Evolutionary conservation across 2,329 filamentous ascomycete species (phyloP).

Genomic region (Epichloe sp.): DNA sequence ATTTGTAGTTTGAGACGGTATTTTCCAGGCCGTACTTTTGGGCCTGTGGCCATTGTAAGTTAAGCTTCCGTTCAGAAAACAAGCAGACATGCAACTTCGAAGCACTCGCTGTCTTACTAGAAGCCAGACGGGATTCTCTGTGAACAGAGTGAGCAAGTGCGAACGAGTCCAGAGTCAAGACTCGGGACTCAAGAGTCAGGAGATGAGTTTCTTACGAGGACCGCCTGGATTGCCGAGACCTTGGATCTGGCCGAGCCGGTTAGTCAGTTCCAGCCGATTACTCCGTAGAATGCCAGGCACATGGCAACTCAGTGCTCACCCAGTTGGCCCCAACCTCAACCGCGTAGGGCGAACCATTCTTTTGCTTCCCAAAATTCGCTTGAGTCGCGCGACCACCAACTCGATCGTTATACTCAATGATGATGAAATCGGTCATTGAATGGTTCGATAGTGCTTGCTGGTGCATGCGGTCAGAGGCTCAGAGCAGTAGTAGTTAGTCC

Average conservation of each 20-base stretch:
- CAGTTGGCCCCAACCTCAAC: conserved; percentile 59
- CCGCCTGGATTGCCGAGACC: conserved; percentile 12
- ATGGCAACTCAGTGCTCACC: conserved; percentile 18
- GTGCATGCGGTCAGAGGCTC: neutral
- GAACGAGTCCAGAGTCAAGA: too few relatives aligned
- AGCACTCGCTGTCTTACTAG: conserved; percentile 17
- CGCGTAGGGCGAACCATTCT: conserved; percentile 38
- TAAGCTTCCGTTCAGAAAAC: neutral
- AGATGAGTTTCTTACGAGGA: conserved; percentile 9
- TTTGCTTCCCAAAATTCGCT: conserved; percentile 37
- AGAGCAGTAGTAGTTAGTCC: neutral
- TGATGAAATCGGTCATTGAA: conserved; percentile 49
- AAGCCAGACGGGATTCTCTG: conserved; percentile 50
- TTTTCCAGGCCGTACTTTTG: conserved; percentile 46
- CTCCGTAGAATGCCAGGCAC: neutral
- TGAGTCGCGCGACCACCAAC: conserved; percentile 51
- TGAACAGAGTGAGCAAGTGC: conserved; percentile 5
- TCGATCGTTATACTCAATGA: conserved; percentile 48
- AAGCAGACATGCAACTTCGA: neutral
- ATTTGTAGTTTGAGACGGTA: conserved; percentile 43
- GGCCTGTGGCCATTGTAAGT: conserved; percentile 15
- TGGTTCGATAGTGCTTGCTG: conserved; percentile 45
- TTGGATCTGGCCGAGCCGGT: conserved; percentile 13
- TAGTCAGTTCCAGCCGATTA: neutral
- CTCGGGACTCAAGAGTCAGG: neutral